phyloP scores from a whole-genome alignment of 2,329 filamentous ascomycete species.

The Calonectria pseudoreteaudii region DNA sequence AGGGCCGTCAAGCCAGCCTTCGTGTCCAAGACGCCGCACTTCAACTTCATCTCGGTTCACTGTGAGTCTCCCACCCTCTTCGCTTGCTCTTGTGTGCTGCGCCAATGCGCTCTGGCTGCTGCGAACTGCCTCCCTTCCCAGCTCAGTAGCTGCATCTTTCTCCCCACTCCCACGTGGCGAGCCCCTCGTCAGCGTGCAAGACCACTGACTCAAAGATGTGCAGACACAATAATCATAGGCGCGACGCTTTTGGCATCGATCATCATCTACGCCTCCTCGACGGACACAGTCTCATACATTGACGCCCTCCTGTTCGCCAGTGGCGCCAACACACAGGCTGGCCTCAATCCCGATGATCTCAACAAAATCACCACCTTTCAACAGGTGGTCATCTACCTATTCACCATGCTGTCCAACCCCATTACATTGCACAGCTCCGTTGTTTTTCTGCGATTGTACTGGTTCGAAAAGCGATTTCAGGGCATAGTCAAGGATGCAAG shows the following conservation, averaged over 20 bases:
- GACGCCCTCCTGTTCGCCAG: constrained; percentile 91
- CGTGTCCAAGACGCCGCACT: constrained; percentile 71
- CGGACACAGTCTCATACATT: constrained; percentile 77
- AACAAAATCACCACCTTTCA: constrained; percentile 78
- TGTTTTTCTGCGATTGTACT: constrained; percentile 93
- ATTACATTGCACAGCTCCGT: constrained; percentile 88
- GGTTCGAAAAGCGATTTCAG: constrained; percentile 98
- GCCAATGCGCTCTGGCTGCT: not conserved
- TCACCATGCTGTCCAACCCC: constrained; percentile 81
- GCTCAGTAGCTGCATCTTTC: constrained; percentile 14
- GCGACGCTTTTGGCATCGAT: constrained; percentile 81
- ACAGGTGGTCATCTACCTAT: constrained; percentile 78
- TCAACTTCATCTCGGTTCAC: constrained; percentile 86
- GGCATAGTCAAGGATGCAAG: constrained; percentile 81
- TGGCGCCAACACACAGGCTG: constrained; percentile 90
- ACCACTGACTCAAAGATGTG: constrained; percentile 33
- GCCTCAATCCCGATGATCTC: constrained; percentile 83
- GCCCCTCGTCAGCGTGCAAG: constrained; percentile 23
- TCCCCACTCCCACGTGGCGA: constrained; percentile 32
- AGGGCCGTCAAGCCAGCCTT: constrained; percentile 67
- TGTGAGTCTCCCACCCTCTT: constrained; percentile 64
- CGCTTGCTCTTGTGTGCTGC: not conserved
- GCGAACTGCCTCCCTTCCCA: constrained; percentile 6
- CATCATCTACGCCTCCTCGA: constrained; percentile 73
- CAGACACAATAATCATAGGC: constrained; percentile 84